These are phyloP conservation scores for Cercospora zeae-maydis DNA, from an alignment of 2,329 filamentous ascomycete species.

Conservation along the genomic window DNA sequence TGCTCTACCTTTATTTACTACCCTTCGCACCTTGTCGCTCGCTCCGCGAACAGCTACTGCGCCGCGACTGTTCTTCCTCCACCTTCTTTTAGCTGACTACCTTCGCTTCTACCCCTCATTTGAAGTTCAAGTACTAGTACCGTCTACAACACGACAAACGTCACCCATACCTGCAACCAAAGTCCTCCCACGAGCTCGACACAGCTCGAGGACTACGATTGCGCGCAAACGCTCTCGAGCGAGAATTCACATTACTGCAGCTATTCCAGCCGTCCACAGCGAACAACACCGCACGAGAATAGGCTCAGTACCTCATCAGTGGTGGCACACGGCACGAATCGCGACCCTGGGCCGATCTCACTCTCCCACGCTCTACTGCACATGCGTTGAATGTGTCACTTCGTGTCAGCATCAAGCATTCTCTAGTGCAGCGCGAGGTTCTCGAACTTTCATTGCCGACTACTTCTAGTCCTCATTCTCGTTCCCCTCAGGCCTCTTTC, in stretches of 20 bases:
- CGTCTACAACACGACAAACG: not conserved
- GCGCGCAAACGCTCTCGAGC: not conserved
- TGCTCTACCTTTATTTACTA: conserved; percentile 5
- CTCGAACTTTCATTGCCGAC: not conserved
- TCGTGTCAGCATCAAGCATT: not conserved
- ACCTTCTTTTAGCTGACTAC: not conserved
- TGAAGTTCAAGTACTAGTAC: not conserved
- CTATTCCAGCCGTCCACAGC: not conserved
- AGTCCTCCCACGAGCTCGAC: not conserved
- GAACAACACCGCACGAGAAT: not conserved
- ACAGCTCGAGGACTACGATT: not conserved
- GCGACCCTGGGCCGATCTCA: not conserved
- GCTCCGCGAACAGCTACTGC: not conserved
- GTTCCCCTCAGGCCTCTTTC: not conserved
- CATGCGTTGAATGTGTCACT: conserved; percentile 3
- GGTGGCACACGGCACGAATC: conserved; percentile 9
- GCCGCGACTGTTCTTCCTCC: not conserved
- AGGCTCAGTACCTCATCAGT: not conserved
- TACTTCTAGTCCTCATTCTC: not conserved
- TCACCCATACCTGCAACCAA: not conserved
- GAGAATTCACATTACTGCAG: not conserved
- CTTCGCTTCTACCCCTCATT: not conserved
- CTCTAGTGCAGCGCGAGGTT: not conserved
- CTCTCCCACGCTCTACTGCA: conserved; percentile 7
- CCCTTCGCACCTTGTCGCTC: not conserved